Evolutionary conservation across 225 moss, liverwort and hornwort genomes (phyloP).

Genomic region (Marchantia polymorpha): DNA sequence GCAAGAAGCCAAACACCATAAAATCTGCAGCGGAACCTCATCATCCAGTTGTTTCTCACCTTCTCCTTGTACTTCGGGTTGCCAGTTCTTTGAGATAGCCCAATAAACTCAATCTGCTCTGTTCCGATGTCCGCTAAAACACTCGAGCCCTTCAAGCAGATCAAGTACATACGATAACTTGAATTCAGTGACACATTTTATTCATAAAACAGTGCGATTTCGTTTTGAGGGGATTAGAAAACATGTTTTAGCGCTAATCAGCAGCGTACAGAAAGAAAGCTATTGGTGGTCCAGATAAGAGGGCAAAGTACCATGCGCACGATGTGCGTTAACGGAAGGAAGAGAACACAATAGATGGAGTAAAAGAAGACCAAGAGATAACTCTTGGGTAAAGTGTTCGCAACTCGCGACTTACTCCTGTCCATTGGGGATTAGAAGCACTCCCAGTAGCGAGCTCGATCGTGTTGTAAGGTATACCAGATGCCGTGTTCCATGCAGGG

Average conservation of each 20-base stretch:
- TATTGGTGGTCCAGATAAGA: neutral
- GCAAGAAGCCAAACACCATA: neutral
- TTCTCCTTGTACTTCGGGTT: constrained; percentile 85
- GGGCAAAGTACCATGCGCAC: neutral
- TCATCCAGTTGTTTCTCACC: constrained; percentile 33
- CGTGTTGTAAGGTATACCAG: constrained; percentile 78
- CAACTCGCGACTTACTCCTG: constrained; percentile 51
- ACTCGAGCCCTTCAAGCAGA: constrained; percentile 58
- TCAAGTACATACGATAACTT: neutral
- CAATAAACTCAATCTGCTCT: constrained; percentile 89
- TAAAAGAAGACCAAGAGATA: constrained; percentile 5
- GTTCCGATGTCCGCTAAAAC: constrained; percentile 87
- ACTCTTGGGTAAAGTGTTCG: neutral
- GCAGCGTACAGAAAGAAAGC: neutral
- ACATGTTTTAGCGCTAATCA: neutral
- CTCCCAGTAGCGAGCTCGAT: constrained; percentile 75
- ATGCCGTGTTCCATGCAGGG: constrained; percentile 82
- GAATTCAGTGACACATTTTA: neutral
- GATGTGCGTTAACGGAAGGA: neutral
- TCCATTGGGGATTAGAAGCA: constrained; percentile 75
- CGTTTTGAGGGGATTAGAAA: neutral
- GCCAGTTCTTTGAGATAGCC: constrained; percentile 84
- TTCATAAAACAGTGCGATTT: neutral
- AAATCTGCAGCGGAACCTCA: neutral
- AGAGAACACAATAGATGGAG: neutral